Evolutionary conservation across 805 yeast genomes (phyloP).

Genomic region (Limtongia smithiae): DNA sequence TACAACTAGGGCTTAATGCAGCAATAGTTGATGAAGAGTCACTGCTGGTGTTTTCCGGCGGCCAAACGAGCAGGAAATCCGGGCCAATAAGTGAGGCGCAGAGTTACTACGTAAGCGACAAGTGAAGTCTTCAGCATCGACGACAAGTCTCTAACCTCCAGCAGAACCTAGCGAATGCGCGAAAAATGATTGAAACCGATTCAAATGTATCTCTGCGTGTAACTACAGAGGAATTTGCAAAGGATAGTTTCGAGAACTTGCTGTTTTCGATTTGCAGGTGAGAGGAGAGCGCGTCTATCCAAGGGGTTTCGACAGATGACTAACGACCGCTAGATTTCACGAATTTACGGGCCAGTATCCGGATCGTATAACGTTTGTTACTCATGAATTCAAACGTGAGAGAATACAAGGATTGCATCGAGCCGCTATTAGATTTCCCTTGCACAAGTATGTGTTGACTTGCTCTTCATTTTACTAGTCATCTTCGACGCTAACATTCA

Average conservation of each 20-base stretch:
- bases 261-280: slow-evolving; percentile 46
- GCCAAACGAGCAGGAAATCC: slow-evolving; percentile 59
- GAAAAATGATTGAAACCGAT: slow-evolving; percentile 2
- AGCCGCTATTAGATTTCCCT: slow-evolving; percentile 29
- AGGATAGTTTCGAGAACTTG: slow-evolving; percentile 78
- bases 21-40: slow-evolving; percentile 37
- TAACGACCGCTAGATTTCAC: slow-evolving; percentile 38
- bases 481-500: neutral
- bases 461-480: neutral
- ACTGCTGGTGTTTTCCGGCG: slow-evolving; percentile 56
- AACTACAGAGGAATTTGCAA: slow-evolving; percentile 63
- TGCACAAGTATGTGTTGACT: neutral
- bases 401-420: slow-evolving; percentile 46
- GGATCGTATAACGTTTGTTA: slow-evolving; percentile 51
- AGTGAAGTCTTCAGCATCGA: slow-evolving; percentile 46
- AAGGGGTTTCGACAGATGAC: too few relatives aligned
- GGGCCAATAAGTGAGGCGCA: slow-evolving; percentile 55
- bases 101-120: slow-evolving; percentile 40
- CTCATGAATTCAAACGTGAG: slow-evolving; percentile 67
- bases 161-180: slow-evolving; percentile 13
- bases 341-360: slow-evolving; percentile 52
- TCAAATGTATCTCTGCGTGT: slow-evolving; percentile 34
- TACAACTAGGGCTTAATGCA: slow-evolving; percentile 44
- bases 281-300: too few relatives aligned
- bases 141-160: neutral